phyloP scores from a whole-genome alignment of 2,329 filamentous ascomycete genomes.

The Eurotiales sp. region DNA sequence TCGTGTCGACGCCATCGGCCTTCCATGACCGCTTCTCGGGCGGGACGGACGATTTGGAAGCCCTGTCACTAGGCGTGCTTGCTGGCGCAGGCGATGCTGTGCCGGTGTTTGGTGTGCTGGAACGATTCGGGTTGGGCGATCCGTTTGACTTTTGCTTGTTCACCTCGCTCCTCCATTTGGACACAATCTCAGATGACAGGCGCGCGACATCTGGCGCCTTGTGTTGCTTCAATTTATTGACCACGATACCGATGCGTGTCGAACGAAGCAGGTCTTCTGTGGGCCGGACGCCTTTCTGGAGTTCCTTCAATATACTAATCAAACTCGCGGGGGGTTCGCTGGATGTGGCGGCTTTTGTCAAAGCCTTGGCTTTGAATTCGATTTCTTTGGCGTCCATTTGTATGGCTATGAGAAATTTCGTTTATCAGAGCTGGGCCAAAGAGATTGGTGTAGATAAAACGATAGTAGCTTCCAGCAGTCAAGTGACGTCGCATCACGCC shows the following conservation, averaged over 20 bases:
- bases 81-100: slow-evolving; percentile 49
- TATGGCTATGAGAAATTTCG: too few relatives aligned
- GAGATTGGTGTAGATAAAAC: background rate
- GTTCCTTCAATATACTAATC: slow-evolving; percentile 68
- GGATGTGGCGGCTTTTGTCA: slow-evolving; percentile 72
- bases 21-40: slow-evolving; percentile 78
- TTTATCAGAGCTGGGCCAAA: too few relatives aligned
- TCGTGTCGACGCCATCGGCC: slow-evolving; percentile 73
- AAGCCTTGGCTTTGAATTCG: slow-evolving; percentile 68
- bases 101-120: slow-evolving; percentile 47
- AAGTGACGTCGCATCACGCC: too few relatives aligned
- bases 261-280: slow-evolving; percentile 87
- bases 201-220: slow-evolving; percentile 69
- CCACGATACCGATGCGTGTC: slow-evolving; percentile 85
- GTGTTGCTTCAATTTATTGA: slow-evolving; percentile 80
- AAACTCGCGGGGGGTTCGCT: slow-evolving; percentile 72
- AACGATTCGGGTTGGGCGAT: slow-evolving; percentile 35
- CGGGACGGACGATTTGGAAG: slow-evolving; percentile 53
- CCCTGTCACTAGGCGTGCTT: slow-evolving; percentile 44
- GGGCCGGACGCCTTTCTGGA: slow-evolving; percentile 75
- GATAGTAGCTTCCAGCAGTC: too few relatives aligned
- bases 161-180: slow-evolving; percentile 55
- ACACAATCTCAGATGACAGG: slow-evolving; percentile 76
- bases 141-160: slow-evolving; percentile 43
- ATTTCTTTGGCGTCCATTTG: slow-evolving; percentile 80